Evolutionary conservation across 352 stramenopile genomes (phyloP).

Genomic region (Pythium folliculosum): DNA sequence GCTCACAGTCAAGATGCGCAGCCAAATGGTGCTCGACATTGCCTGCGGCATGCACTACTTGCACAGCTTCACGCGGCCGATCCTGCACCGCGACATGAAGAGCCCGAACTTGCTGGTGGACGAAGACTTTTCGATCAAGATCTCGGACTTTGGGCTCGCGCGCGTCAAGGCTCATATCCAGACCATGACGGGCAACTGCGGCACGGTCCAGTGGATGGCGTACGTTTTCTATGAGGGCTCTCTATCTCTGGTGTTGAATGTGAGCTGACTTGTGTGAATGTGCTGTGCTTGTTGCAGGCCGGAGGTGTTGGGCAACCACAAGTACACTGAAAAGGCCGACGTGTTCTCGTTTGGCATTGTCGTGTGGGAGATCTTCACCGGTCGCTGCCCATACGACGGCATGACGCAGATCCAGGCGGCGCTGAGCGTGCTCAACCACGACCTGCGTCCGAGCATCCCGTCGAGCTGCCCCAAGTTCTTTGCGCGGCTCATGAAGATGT

Average conservation of each 20-base stretch:
- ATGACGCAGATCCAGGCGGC: slow-evolving; percentile 89
- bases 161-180: slow-evolving; percentile 92
- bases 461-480: slow-evolving; percentile 67
- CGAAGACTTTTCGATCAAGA: slow-evolving; percentile 86
- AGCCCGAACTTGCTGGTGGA: slow-evolving; percentile 89
- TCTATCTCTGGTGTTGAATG: not conserved
- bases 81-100: slow-evolving; percentile 91
- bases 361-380: slow-evolving; percentile 93
- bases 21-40: slow-evolving; percentile 72
- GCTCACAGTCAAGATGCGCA: slow-evolving; percentile 46
- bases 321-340: slow-evolving; percentile 94
- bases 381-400: slow-evolving; percentile 87
- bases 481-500: slow-evolving; percentile 71
- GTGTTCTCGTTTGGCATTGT: slow-evolving; percentile 94
- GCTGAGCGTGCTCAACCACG: slow-evolving; percentile 78
- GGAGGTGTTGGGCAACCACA: slow-evolving; percentile 87
- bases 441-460: slow-evolving; percentile 69
- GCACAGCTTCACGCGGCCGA: slow-evolving; percentile 82
- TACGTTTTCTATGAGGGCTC: slow-evolving; percentile 36
- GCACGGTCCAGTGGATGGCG: slow-evolving; percentile 88
- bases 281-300: slow-evolving; percentile 38
- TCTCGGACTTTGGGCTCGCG: slow-evolving; percentile 90
- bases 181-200: slow-evolving; percentile 92
- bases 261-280: not conserved
- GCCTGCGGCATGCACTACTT: slow-evolving; percentile 88